A percentile compares a stretch with the other conserved stretches of the same genome.
Conservation (phyloP, 257 asterid species). For the Pogostemon cablin region DNA sequence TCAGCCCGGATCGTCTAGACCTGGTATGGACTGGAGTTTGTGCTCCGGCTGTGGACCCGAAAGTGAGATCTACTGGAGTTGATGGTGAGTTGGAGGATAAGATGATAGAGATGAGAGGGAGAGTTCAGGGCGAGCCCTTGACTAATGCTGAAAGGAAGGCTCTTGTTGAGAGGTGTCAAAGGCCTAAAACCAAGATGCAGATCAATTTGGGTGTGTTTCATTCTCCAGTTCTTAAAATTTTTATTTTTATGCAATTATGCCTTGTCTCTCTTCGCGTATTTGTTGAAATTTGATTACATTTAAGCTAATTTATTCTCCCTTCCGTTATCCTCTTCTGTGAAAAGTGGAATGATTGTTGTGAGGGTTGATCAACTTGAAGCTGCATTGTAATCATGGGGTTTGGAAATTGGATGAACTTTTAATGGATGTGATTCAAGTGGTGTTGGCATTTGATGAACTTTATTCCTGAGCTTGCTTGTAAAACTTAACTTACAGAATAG, state of each 20-base stretch:
- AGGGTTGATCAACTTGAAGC: slow-evolving; percentile 1
- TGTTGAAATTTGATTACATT: slow-evolving; percentile 8
- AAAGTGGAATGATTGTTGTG: neutral
- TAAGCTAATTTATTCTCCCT: neutral
- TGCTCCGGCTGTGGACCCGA: slow-evolving; percentile 87
- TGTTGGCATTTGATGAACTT: slow-evolving; percentile 5
- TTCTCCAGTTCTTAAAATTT: slow-evolving; percentile 2
- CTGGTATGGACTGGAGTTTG: slow-evolving; percentile 95
- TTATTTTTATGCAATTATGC: neutral
- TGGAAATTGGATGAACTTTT: neutral
- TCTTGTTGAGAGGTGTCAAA: slow-evolving; percentile 67
- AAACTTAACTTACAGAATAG: slow-evolving; percentile 2
- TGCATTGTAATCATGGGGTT: neutral
- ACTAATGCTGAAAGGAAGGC: slow-evolving; percentile 76
- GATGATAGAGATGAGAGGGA: slow-evolving; percentile 58
- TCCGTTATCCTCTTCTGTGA: neutral
- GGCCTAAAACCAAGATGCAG: slow-evolving; percentile 75
- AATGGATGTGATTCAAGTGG: neutral
- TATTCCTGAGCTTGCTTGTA: too few species aligned
- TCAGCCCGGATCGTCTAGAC: slow-evolving; percentile 79
- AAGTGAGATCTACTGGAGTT: slow-evolving; percentile 50
- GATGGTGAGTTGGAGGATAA: slow-evolving; percentile 74
- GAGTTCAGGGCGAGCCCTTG: slow-evolving; percentile 70
- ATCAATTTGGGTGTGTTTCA: slow-evolving; percentile 70
- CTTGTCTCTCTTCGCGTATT: neutral